phyloP scores from a whole-genome alignment of 1,284 basidiomycete species.

The Pseudozyma pruni region DNA sequence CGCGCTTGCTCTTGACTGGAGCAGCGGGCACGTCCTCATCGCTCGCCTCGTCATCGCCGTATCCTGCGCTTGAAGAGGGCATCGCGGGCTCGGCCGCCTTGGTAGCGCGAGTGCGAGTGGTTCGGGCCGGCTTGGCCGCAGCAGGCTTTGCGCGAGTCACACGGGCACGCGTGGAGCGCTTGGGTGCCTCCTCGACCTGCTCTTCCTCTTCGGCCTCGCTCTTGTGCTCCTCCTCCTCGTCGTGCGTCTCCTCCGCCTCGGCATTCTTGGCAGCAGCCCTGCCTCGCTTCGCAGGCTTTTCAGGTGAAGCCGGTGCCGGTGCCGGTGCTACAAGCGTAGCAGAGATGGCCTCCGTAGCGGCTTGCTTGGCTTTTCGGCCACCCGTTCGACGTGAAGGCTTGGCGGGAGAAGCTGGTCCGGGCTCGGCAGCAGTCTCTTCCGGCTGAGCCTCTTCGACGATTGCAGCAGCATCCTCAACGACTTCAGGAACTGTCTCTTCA shows the following conservation, averaged over 20 bases:
- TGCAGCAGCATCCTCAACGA: neutral
- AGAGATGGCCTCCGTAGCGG: constrained; percentile 21
- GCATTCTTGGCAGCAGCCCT: constrained; percentile 6
- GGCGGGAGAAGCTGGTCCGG: constrained; percentile 5
- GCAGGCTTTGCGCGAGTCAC: constrained; percentile 5
- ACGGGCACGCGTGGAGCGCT: constrained; percentile 22
- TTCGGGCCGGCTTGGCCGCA: constrained; percentile 3
- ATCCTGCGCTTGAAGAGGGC: constrained; percentile 31
- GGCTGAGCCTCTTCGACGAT: neutral
- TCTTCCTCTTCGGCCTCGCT: neutral
- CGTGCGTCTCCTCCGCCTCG: neutral
- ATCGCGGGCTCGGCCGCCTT: constrained; percentile 4
- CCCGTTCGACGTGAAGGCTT: constrained; percentile 25
- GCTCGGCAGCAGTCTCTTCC: constrained; percentile 1
- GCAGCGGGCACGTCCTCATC: constrained; percentile 13
- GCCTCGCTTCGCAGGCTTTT: constrained; percentile 14
- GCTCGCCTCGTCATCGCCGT: constrained; percentile 41
- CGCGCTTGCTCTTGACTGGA: constrained; percentile 5
- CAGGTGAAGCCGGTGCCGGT: constrained; percentile 6
- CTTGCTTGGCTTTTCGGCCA: constrained; percentile 26
- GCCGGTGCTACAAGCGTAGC: constrained; percentile 6
- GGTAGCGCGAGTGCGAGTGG: constrained; percentile 6
- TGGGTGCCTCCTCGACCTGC: constrained; percentile 8
- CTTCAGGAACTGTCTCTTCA: neutral
- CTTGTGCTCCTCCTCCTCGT: constrained; percentile 1